Percentiles rank a stretch among this genome's conserved stretches.
phyloP scores from a whole-genome alignment of 2,329 filamentous ascomycete genomes.

The Phialophora expanda region DNA sequence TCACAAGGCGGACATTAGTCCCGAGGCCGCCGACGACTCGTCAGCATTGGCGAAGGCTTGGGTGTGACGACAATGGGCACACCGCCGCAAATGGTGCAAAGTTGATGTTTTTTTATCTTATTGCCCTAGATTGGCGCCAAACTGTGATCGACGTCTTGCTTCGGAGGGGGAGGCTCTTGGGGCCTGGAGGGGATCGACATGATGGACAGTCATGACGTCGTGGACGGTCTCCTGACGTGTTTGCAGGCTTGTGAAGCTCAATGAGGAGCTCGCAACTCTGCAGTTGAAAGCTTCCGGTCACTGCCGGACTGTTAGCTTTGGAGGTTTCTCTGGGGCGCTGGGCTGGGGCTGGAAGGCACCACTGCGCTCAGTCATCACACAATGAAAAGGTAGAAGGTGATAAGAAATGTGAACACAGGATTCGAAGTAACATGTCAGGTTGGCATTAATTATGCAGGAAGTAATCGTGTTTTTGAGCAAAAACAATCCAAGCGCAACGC shows the following conservation, averaged over 20 bases:
- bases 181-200: background rate
- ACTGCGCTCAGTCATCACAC: background rate
- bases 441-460: slow-evolving; percentile 10
- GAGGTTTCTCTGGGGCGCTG: background rate
- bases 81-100: background rate
- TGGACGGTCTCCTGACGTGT: background rate
- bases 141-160: background rate
- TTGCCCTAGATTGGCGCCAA: background rate
- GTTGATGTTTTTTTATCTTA: background rate
- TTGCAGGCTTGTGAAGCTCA: background rate
- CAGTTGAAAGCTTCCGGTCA: background rate
- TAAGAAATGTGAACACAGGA: background rate
- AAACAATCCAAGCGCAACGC: slow-evolving; percentile 17
- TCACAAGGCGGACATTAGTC: slow-evolving; percentile 3
- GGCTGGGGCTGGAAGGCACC: background rate
- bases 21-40: background rate
- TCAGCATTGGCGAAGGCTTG: slow-evolving; percentile 13
- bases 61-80: slow-evolving; percentile 17
- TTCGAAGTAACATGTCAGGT: background rate
- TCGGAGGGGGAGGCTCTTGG: background rate
- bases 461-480: slow-evolving; percentile 7
- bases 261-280: background rate
- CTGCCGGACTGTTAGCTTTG: background rate
- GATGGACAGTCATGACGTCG: background rate
- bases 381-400: background rate